Evolutionary conservation across 768 basidiomycete species (phyloP).

Genomic region (Nevesoporus exiguus): DNA sequence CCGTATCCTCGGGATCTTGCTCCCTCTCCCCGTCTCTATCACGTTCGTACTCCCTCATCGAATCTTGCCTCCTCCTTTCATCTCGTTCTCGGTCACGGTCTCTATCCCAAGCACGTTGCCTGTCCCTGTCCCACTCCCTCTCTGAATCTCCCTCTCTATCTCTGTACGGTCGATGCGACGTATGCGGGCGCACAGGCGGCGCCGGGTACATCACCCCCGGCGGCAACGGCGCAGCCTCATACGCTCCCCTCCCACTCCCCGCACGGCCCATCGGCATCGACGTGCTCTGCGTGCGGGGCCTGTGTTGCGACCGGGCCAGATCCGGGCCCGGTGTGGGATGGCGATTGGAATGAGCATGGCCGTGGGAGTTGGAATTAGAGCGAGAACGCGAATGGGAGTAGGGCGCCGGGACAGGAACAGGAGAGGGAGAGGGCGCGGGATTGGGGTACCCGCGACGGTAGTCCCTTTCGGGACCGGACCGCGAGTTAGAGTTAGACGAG

Average conservation of each 20-base stretch:
- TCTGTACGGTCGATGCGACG: slow-evolving; percentile 20
- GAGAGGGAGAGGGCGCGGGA: no score
- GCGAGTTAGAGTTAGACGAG: not conserved
- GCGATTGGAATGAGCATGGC: not conserved
- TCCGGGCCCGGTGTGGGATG: not conserved
- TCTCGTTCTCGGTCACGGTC: not conserved
- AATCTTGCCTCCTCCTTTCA: not conserved
- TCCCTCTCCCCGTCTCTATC: not conserved
- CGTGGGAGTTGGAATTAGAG: no score
- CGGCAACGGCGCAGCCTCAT: slow-evolving; percentile 28
- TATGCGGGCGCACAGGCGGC: slow-evolving; percentile 23
- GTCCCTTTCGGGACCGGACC: not conserved
- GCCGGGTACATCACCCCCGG: slow-evolving; percentile 26
- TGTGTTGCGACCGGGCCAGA: not conserved
- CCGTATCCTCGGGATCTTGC: slow-evolving; percentile 7
- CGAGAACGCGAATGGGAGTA: not conserved
- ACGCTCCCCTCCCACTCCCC: slow-evolving; percentile 1
- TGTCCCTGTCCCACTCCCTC: not conserved
- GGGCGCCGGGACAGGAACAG: not conserved
- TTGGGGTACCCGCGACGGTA: not conserved
- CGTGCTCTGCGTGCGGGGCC: slow-evolving; percentile 14
- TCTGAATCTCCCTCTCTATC: not conserved
- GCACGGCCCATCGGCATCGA: slow-evolving; percentile 2
- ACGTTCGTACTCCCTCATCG: not conserved
- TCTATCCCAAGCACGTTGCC: not conserved